These are phyloP conservation scores for Chrysanthemum seticuspe DNA, from an alignment of 129 eudicot genomes.

Conservation along the genomic window DNA sequence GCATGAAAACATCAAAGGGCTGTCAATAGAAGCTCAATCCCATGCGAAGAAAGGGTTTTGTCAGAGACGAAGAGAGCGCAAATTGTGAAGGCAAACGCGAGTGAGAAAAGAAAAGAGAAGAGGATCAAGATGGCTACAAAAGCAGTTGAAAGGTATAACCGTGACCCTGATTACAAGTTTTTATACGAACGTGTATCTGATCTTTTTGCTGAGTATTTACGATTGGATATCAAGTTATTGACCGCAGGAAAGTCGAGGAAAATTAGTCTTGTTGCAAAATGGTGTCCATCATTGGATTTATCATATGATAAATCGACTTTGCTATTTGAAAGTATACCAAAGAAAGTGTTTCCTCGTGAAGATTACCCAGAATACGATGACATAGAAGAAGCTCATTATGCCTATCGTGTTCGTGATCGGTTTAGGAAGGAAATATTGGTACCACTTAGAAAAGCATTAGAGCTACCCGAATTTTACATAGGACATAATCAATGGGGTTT, in stretches of 20 bases:
- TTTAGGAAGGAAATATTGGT: slow-evolving; percentile 4
- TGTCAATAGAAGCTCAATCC: slow-evolving; percentile 1
- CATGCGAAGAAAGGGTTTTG: slow-evolving; percentile 1
- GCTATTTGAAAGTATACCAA: slow-evolving; percentile 16
- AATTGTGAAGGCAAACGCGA: neutral
- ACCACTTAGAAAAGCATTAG: slow-evolving; percentile 13
- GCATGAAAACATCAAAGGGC: neutral
- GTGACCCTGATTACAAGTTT: slow-evolving; percentile 11
- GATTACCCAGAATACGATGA: neutral
- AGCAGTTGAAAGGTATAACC: neutral
- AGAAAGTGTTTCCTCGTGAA: slow-evolving; percentile 12
- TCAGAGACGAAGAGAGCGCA: slow-evolving; percentile 1
- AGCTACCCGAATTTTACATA: slow-evolving; percentile 19
- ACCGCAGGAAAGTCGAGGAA: neutral
- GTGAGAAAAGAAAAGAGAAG: slow-evolving; percentile 2
- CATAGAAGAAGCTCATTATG: slow-evolving; percentile 18
- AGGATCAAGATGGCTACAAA: slow-evolving; percentile 3
- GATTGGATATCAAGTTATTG: slow-evolving; percentile 3
- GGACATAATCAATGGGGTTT: slow-evolving; percentile 15
- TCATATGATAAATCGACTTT: slow-evolving; percentile 13
- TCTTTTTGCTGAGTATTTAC: neutral
- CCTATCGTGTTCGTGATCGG: slow-evolving; percentile 15
- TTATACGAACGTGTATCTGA: slow-evolving; percentile 11
- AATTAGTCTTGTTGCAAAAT: slow-evolving; percentile 17
- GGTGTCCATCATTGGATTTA: slow-evolving; percentile 12